Conservation (phyloP, 1,284 basidiomycete species). For the Amylostereum chailletii region DNA sequence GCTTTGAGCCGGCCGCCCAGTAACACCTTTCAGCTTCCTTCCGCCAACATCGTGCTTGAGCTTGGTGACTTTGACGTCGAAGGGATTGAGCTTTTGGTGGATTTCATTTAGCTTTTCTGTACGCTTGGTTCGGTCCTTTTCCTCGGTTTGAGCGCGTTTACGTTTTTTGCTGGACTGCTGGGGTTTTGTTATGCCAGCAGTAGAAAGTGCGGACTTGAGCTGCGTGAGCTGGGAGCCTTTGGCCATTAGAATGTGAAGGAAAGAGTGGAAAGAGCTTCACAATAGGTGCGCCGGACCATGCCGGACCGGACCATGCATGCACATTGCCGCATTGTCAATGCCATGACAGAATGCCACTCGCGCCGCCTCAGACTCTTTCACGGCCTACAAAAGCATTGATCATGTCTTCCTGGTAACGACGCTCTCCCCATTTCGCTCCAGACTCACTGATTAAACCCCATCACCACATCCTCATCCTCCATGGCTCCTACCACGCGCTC, state of each 20-base stretch:
- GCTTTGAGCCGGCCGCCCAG: conserved; percentile 78
- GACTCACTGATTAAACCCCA: too few relatives aligned
- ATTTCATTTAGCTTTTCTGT: conserved; percentile 81
- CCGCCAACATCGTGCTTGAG: conserved; percentile 91
- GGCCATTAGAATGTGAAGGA: conserved; percentile 31
- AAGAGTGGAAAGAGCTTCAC: neutral
- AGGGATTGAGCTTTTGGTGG: conserved; percentile 82
- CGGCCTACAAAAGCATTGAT: too few relatives aligned
- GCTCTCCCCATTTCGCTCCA: too few relatives aligned
- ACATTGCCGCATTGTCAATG: too few relatives aligned
- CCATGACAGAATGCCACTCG: too few relatives aligned
- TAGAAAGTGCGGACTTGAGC: conserved; percentile 75
- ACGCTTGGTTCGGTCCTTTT: conserved; percentile 74
- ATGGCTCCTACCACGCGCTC: conserved; percentile 10
- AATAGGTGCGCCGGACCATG: neutral
- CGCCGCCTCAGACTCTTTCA: too few relatives aligned
- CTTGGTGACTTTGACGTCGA: conserved; percentile 87
- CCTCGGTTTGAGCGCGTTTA: conserved; percentile 48
- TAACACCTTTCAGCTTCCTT: conserved; percentile 76
- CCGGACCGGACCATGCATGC: neutral
- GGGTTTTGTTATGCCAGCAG: conserved; percentile 65
- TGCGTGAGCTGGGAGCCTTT: conserved; percentile 80
- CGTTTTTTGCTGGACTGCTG: conserved; percentile 58
- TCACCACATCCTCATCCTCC: neutral
- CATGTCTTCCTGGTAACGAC: too few relatives aligned